Evolutionary conservation across 2,329 filamentous ascomycete genomes (phyloP).

Genomic region (Cladosporium sphaerospermum): DNA sequence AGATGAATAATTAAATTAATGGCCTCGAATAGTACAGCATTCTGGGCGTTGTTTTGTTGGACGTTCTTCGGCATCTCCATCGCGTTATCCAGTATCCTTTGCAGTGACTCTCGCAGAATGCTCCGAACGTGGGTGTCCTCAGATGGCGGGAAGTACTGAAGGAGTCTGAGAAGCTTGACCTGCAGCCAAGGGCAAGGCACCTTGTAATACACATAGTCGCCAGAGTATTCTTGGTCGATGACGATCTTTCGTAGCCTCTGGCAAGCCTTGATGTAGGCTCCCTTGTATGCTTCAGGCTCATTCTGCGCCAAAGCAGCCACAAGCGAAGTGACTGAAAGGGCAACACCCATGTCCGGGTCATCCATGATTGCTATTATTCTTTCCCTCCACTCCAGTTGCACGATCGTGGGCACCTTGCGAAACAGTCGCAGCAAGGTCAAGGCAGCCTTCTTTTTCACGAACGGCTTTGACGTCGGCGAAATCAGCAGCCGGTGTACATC

Average conservation of each 20-base stretch:
- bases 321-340: conserved; percentile 88
- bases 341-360: conserved; percentile 87
- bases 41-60: conserved; percentile 98
- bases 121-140: conserved; percentile 89
- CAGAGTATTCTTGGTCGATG: conserved; percentile 80
- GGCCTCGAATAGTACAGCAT: conserved; percentile 94
- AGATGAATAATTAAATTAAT: conserved; percentile 98
- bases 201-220: conserved; percentile 97
- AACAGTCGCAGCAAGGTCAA: conserved; percentile 88
- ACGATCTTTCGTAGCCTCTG: conserved; percentile 82
- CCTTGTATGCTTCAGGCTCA: conserved; percentile 87
- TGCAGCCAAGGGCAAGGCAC: conserved; percentile 99
- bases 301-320: conserved; percentile 94
- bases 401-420: conserved; percentile 87
- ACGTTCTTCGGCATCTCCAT: conserved; percentile 97
- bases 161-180: conserved; percentile 81
- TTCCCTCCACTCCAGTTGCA: conserved; percentile 95
- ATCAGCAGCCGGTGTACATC: conserved; percentile 94
- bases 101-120: conserved; percentile 84
- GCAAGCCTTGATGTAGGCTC: conserved; percentile 89
- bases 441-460: conserved; percentile 98
- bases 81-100: conserved; percentile 83
- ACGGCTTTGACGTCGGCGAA: conserved; percentile 88
- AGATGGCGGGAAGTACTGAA: conserved; percentile 95
- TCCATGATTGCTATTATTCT: conserved; percentile 99